phyloP scores from a whole-genome alignment of 2,329 filamentous ascomycete species.

The Colletotrichum melonis region DNA sequence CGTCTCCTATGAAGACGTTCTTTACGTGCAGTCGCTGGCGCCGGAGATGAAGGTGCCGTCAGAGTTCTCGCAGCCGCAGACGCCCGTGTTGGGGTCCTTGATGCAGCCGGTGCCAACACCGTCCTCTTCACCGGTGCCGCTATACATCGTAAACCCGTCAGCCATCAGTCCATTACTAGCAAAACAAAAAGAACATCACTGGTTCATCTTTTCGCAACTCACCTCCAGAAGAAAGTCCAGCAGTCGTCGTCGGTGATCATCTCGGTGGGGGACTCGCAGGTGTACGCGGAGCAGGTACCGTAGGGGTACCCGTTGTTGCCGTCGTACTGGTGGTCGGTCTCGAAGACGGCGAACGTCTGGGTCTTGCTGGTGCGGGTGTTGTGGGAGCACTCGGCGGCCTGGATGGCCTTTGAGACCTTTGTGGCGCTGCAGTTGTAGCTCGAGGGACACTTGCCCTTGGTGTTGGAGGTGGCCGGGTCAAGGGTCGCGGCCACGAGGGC shows the following conservation, averaged over 20 bases:
- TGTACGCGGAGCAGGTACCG: slow-evolving; percentile 33
- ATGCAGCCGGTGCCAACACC: slow-evolving; percentile 25
- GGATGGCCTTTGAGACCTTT: slow-evolving; percentile 34
- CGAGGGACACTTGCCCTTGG: slow-evolving; percentile 30
- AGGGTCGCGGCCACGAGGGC: slow-evolving; percentile 30
- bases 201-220: background rate
- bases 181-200: background rate
- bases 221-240: slow-evolving; percentile 36
- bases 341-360: slow-evolving; percentile 34
- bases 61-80: slow-evolving; percentile 33
- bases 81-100: slow-evolving; percentile 31
- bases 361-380: slow-evolving; percentile 31
- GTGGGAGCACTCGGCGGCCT: slow-evolving; percentile 35
- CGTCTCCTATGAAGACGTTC: background rate
- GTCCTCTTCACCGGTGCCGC: slow-evolving; percentile 1
- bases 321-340: slow-evolving; percentile 32
- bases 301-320: slow-evolving; percentile 23
- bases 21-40: slow-evolving; percentile 18
- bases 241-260: slow-evolving; percentile 27
- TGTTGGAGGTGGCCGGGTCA: slow-evolving; percentile 32
- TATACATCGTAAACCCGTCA: background rate
- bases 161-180: background rate
- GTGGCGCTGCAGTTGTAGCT: slow-evolving; percentile 27
- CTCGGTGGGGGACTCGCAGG: slow-evolving; percentile 18
- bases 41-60: slow-evolving; percentile 29